A percentile compares a stretch with the other conserved stretches of the same genome.
These are phyloP conservation scores for Xerocomus subilludens DNA, from an alignment of 1,284 basidiomycete species.

Conservation along the genomic window DNA sequence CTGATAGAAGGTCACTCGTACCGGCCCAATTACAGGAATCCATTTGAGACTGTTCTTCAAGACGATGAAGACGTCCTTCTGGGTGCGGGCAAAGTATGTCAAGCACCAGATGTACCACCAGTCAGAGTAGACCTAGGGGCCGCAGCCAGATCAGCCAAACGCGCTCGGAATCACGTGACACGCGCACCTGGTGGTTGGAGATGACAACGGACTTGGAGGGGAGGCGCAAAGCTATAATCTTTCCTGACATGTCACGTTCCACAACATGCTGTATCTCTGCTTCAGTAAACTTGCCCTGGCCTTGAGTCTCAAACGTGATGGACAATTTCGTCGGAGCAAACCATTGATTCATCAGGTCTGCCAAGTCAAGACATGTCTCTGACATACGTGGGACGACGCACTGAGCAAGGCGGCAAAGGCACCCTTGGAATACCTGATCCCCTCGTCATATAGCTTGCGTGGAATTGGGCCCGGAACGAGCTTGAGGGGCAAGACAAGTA, in stretches of 20 bases:
- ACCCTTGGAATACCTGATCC: slow-evolving; percentile 84
- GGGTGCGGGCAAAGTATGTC: slow-evolving; percentile 78
- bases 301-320: slow-evolving; percentile 79
- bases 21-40: slow-evolving; percentile 90
- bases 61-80: slow-evolving; percentile 85
- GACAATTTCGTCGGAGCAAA: slow-evolving; percentile 84
- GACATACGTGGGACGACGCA: slow-evolving; percentile 55
- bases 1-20: slow-evolving; percentile 55
- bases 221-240: slow-evolving; percentile 71
- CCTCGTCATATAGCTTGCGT: slow-evolving; percentile 68
- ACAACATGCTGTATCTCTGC: slow-evolving; percentile 69
- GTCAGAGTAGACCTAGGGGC: slow-evolving; percentile 83
- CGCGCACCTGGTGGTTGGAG: slow-evolving; percentile 81
- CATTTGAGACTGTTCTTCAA: slow-evolving; percentile 91
- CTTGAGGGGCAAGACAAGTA: slow-evolving; percentile 73
- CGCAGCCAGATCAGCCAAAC: slow-evolving; percentile 19
- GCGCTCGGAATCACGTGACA: slow-evolving; percentile 8
- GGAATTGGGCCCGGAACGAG: slow-evolving; percentile 62
- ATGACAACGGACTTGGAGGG: slow-evolving; percentile 83
- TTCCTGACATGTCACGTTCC: slow-evolving; percentile 67
- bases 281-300: slow-evolving; percentile 67
- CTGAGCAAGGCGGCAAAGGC: slow-evolving; percentile 80
- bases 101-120: slow-evolving; percentile 95
- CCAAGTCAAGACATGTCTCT: slow-evolving; percentile 33
- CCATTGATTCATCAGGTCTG: slow-evolving; percentile 81